Evolutionary conservation across 306 rosid genomes (phyloP).

Genomic region (Quercus wislizeni): DNA sequence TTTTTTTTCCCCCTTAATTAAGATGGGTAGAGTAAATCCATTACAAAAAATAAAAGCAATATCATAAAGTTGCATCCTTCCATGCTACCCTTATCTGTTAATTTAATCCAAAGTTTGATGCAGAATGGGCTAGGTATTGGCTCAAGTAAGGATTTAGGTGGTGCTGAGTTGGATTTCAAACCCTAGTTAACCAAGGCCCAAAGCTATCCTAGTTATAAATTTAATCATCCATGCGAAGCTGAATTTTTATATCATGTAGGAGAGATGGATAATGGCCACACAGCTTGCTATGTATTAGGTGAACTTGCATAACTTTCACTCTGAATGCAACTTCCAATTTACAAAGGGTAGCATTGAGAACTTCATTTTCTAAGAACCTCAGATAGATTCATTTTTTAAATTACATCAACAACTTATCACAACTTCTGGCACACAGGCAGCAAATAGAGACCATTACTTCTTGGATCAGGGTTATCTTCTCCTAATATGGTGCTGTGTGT

Average conservation of each 20-base stretch:
- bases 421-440: neutral
- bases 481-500: neutral
- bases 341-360: neutral
- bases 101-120: neutral
- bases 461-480: neutral
- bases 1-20: too few relatives aligned
- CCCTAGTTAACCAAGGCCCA: neutral
- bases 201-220: neutral
- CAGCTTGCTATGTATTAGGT: neutral
- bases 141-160: neutral
- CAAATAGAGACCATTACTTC: neutral
- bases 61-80: neutral
- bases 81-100: neutral
- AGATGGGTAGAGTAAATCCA: neutral
- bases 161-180: neutral
- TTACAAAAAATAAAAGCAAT: neutral
- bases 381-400: neutral
- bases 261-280: neutral
- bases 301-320: neutral
- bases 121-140: neutral
- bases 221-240: neutral
- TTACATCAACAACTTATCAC: neutral
- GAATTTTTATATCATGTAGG: neutral
- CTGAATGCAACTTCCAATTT: neutral
- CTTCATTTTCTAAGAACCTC: neutral